These are phyloP conservation scores for Stropharia rugosoannulata DNA, from an alignment of 768 basidiomycete species.

Conservation along the genomic window DNA sequence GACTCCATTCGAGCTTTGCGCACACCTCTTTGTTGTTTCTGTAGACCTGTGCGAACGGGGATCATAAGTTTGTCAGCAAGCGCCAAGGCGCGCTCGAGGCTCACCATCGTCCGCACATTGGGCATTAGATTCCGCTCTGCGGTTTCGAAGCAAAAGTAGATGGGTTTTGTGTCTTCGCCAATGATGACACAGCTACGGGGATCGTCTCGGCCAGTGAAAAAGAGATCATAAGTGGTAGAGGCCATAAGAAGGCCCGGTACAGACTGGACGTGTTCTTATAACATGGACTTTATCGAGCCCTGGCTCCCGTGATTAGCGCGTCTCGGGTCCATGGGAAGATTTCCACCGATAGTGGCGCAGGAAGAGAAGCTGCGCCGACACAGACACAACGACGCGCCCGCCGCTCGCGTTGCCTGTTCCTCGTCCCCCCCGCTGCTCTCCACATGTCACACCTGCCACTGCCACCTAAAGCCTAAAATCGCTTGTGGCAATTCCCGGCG, in stretches of 20 bases:
- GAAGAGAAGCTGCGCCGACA: conserved; percentile 34
- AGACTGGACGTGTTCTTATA: conserved; percentile 40
- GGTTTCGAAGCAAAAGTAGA: conserved; percentile 71
- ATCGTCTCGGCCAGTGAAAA: conserved; percentile 70
- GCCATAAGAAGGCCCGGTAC: conserved; percentile 37
- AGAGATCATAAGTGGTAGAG: conserved; percentile 51
- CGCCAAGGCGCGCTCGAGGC: conserved; percentile 18
- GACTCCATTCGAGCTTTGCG: conserved; percentile 48
- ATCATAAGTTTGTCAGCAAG: conserved; percentile 13
- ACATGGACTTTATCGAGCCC: conserved; percentile 39
- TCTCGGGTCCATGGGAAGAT: conserved; percentile 50
- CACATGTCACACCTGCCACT: conserved; percentile 38
- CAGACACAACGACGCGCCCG: background rate
- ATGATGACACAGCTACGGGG: conserved; percentile 69
- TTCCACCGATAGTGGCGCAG: conserved; percentile 49
- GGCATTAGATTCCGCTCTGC: conserved; percentile 39
- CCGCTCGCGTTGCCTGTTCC: conserved; percentile 14
- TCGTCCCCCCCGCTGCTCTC: conserved; percentile 13
- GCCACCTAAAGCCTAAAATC: conserved; percentile 37
- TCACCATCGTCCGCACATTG: conserved; percentile 50
- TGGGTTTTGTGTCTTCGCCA: conserved; percentile 55
- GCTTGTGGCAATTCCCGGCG: conserved; percentile 33
- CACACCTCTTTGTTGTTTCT: conserved; percentile 49
- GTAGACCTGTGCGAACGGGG: conserved; percentile 31
- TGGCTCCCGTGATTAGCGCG: conserved; percentile 52